These are phyloP conservation scores for Fusarium fujikuroi DNA, from an alignment of 2,329 filamentous ascomycete species.

Conservation along the genomic window DNA sequence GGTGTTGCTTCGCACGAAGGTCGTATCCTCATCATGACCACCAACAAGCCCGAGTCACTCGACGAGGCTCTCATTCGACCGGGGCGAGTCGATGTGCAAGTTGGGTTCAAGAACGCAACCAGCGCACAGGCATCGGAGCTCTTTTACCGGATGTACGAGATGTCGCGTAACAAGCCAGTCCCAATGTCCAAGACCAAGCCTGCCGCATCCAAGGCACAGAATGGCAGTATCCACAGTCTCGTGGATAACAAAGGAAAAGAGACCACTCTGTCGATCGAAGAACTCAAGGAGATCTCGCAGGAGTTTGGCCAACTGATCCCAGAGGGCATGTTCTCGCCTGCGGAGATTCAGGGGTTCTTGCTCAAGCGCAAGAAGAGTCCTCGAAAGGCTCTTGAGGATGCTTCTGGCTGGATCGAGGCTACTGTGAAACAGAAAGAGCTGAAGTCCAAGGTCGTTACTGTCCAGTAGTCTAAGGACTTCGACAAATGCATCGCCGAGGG, in stretches of 20 bases:
- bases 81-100: slow-evolving; percentile 76
- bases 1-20: slow-evolving; percentile 84
- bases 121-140: slow-evolving; percentile 66
- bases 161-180: slow-evolving; percentile 40
- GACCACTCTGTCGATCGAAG: slow-evolving; percentile 49
- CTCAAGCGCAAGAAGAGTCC: slow-evolving; percentile 71
- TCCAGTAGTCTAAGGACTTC: slow-evolving; percentile 53
- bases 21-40: slow-evolving; percentile 83
- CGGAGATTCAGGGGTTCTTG: slow-evolving; percentile 73
- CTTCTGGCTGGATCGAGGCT: slow-evolving; percentile 63
- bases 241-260: slow-evolving; percentile 10
- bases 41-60: slow-evolving; percentile 78
- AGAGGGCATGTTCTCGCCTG: slow-evolving; percentile 63
- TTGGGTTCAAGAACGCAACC: slow-evolving; percentile 70
- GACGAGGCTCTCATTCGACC: slow-evolving; percentile 80
- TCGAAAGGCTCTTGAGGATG: slow-evolving; percentile 63
- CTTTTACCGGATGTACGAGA: slow-evolving; percentile 70
- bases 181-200: slow-evolving; percentile 9
- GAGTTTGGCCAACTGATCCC: slow-evolving; percentile 66
- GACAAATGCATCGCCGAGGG: not conserved
- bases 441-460: slow-evolving; percentile 59
- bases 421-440: slow-evolving; percentile 61
- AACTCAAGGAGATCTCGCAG: slow-evolving; percentile 57
- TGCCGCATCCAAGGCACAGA: slow-evolving; percentile 3
- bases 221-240: slow-evolving; percentile 11